These are phyloP conservation scores for Aspergillus flavus DNA, from an alignment of 2,329 filamentous ascomycete genomes.

Conservation along the genomic window DNA sequence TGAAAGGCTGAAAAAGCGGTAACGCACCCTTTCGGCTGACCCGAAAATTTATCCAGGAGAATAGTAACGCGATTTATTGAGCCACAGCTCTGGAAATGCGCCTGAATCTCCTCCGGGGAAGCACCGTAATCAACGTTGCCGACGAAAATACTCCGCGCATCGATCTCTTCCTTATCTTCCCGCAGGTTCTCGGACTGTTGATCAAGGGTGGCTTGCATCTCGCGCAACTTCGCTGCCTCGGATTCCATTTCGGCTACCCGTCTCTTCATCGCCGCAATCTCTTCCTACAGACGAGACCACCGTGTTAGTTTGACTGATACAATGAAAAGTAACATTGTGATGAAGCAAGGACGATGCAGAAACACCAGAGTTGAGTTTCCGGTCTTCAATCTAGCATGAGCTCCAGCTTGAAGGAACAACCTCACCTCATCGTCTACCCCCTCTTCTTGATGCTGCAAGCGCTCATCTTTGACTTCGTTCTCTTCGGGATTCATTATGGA, in stretches of 20 bases:
- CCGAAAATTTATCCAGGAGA: slow-evolving; percentile 95
- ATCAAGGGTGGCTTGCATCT: slow-evolving; percentile 85
- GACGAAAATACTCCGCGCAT: slow-evolving; percentile 94
- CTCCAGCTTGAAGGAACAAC: slow-evolving; percentile 8
- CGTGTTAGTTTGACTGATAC: slow-evolving; percentile 5
- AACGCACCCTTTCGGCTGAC: slow-evolving; percentile 96
- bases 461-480: slow-evolving; percentile 41
- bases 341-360: not conserved
- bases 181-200: slow-evolving; percentile 79
- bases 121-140: slow-evolving; percentile 98
- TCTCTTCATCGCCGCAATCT: slow-evolving; percentile 85
- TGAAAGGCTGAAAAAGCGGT: not conserved
- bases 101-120: slow-evolving; percentile 96
- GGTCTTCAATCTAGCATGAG: not conserved
- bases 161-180: slow-evolving; percentile 94
- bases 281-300: slow-evolving; percentile 57
- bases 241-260: slow-evolving; percentile 89
- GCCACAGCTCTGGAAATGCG: slow-evolving; percentile 95
- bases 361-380: not conserved
- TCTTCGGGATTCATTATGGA: slow-evolving; percentile 40
- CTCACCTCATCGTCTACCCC: slow-evolving; percentile 50
- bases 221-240: slow-evolving; percentile 80
- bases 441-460: slow-evolving; percentile 42
- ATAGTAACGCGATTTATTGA: slow-evolving; percentile 98
- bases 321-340: not conserved